A percentile compares a stretch with the other conserved stretches of the same genome.
phyloP scores from a whole-genome alignment of 331 rosid genomes.

The Cydonia oblonga region DNA sequence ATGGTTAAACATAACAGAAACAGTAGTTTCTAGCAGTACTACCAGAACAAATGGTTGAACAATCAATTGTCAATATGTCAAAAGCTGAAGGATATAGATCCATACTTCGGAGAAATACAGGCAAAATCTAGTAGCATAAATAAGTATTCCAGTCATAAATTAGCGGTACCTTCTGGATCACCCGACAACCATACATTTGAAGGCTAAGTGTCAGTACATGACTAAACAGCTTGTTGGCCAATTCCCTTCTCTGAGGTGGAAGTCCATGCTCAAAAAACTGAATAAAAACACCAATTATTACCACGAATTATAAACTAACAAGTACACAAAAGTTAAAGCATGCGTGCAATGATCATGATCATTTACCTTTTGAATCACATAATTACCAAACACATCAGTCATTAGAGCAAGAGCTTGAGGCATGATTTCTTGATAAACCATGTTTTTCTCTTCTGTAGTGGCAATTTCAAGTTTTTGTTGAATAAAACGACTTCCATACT shows the following conservation, averaged over 20 bases:
- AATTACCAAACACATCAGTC: conserved; percentile 99
- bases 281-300: conserved; percentile 1
- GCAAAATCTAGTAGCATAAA: neutral
- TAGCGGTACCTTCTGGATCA: conserved; percentile 80
- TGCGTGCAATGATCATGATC: neutral
- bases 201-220: conserved; percentile 87
- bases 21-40: neutral
- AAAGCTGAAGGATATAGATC: neutral
- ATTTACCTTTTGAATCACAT: conserved; percentile 94
- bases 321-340: neutral
- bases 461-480: conserved; percentile 97
- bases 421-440: conserved; percentile 98
- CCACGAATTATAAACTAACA: neutral
- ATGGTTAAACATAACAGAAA: neutral
- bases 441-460: conserved; percentile 68
- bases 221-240: conserved; percentile 74
- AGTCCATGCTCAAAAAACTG: conserved; percentile 99
- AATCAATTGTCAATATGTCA: neutral
- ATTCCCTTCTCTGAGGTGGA: conserved; percentile 69
- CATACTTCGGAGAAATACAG: neutral
- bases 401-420: conserved; percentile 90
- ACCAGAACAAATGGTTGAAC: neutral
- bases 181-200: conserved; percentile 98
- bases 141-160: neutral
- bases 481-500: conserved; percentile 94